Base-by-base conservation (phyloP, 306 rosid species). In the Lathyrus oleraceus region DNA sequence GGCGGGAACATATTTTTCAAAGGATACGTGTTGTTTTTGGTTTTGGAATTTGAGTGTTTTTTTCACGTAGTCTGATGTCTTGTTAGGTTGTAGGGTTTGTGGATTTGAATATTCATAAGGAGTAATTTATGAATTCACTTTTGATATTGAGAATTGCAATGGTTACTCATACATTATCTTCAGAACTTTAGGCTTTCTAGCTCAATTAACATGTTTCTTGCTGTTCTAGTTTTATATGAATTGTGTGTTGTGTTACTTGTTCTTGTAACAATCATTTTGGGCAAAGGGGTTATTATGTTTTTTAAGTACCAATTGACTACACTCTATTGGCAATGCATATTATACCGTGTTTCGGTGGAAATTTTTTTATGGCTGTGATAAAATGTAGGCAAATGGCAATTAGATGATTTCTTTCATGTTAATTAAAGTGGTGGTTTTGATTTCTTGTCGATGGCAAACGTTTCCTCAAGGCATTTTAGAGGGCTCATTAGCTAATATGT, bases 1-100 rank as follows among this genome's bases (percentile, higher is more conserved):
- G 98, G 98, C 81, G 97, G 84, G 99, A 94, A 76, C 97, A 84
- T 21, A 91, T 94, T 7, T 94, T 94, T 86, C 94, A 91, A 69
- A 91, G 88, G 92, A 90, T 94, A 51, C 84, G 97, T 43, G 99
- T 97, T 1, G 99, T 87, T 48, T 94, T 94, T 78, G 92, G 99
- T 52, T 94, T 94, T 67, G 97, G 99, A 71, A 84, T 94, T 43
- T 93, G 80, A 90, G 53, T 21, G 48, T 21, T 61, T 63, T 63
- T 30, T 25, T 38, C 6, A 20, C 21, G 35, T 58, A 25, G 28
- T 72, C 56, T 58, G 57, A 40, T 57, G 61, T 56, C 43, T 48
- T 65, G 43, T 17, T 65, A 71, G 59, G 49, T 38, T 78, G 23
- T 69, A 74, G 83, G 67, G 65, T 2, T 73, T 28, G 65, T 15